Conservation (phyloP, 495 filamentous ascomycete species). For the Xylaria nigripes region DNA sequence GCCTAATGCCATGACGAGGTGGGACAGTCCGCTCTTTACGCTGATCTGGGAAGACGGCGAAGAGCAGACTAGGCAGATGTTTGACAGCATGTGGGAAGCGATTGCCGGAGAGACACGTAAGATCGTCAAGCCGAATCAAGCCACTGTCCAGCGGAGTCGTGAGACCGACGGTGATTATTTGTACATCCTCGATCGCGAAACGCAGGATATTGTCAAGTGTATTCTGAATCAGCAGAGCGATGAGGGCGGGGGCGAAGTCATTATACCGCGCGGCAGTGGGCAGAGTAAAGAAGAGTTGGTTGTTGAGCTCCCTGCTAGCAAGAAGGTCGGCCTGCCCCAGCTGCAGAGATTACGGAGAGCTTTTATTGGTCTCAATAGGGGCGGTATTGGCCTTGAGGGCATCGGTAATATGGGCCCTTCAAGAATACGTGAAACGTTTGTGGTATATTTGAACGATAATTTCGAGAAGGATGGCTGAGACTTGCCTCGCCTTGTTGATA, state of each 20-base stretch:
- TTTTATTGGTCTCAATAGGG: slow-evolving; percentile 70
- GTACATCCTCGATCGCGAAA: slow-evolving; percentile 75
- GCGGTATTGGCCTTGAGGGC: slow-evolving; percentile 42
- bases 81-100: slow-evolving; percentile 66
- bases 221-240: slow-evolving; percentile 66
- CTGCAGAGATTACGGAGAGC: slow-evolving; percentile 78
- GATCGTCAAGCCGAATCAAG: slow-evolving; percentile 65
- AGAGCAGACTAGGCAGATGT: slow-evolving; percentile 32
- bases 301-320: slow-evolving; percentile 51
- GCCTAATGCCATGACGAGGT: slow-evolving; percentile 87
- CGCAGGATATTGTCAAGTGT: slow-evolving; percentile 70
- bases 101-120: slow-evolving; percentile 53
- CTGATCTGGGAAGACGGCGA: slow-evolving; percentile 71
- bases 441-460: slow-evolving; percentile 64
- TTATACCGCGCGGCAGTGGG: slow-evolving; percentile 21
- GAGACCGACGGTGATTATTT: slow-evolving; percentile 69
- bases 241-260: slow-evolving; percentile 47
- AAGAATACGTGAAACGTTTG: slow-evolving; percentile 59
- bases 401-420: slow-evolving; percentile 39
- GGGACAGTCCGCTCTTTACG: slow-evolving; percentile 92
- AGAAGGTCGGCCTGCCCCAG: slow-evolving; percentile 58
- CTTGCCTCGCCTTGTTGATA: not conserved
- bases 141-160: slow-evolving; percentile 58
- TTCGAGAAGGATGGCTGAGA: slow-evolving; percentile 44
- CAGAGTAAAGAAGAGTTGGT: slow-evolving; percentile 32